Percentiles rank a stretch among this genome's conserved stretches.
These are phyloP conservation scores for Penicillium sp. DNA, from an alignment of 2,329 filamentous ascomycete species.

Conservation along the genomic window DNA sequence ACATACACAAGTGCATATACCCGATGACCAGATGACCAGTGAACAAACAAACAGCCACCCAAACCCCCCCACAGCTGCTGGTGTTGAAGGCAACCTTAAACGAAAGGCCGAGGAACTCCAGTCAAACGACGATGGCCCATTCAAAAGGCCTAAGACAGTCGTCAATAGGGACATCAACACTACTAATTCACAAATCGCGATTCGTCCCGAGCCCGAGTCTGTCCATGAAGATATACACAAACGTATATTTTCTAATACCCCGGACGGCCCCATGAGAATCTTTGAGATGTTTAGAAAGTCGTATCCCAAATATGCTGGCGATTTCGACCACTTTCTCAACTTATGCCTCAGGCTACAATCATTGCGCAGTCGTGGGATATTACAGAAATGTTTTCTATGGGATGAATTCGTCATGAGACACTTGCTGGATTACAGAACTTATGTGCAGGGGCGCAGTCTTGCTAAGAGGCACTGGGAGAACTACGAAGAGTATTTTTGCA, in stretches of 20 bases:
- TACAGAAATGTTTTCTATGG: slow-evolving; percentile 34
- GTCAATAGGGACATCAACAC: background rate
- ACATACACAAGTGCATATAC: slow-evolving; percentile 6
- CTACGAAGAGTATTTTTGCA: slow-evolving; percentile 39
- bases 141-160: background rate
- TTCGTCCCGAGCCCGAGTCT: background rate
- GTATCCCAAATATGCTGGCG: slow-evolving; percentile 38
- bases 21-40: background rate
- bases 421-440: slow-evolving; percentile 31
- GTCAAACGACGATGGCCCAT: slow-evolving; percentile 1
- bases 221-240: slow-evolving; percentile 19
- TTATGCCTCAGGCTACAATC: slow-evolving; percentile 34
- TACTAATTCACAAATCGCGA: background rate
- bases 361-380: slow-evolving; percentile 28
- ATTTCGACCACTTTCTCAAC: slow-evolving; percentile 35
- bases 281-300: slow-evolving; percentile 36
- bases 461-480: slow-evolving; percentile 23
- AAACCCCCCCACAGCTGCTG: background rate
- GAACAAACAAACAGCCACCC: background rate
- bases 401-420: slow-evolving; percentile 46
- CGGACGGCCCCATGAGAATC: slow-evolving; percentile 22
- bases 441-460: slow-evolving; percentile 26
- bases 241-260: background rate
- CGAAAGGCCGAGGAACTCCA: slow-evolving; percentile 1
- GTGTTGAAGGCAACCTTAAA: background rate